Base-by-base conservation (phyloP, 2,329 filamentous ascomycete genomes). In the Xylariaceae sp. region DNA sequence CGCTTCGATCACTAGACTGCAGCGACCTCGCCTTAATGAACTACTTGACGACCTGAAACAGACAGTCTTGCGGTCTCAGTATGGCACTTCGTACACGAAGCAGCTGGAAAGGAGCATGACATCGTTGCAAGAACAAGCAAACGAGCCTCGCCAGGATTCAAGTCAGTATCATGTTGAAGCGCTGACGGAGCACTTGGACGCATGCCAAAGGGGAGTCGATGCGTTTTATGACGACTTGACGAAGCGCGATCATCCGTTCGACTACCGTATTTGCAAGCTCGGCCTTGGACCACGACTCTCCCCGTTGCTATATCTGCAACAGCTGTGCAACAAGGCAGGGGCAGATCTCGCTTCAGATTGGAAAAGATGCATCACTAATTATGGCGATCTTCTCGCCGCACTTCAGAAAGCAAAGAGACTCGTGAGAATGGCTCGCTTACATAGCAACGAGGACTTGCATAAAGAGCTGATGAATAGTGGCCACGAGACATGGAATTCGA, bases 51-150 rank as follows among this genome's bases (percentile, higher is more conserved):
- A 1, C 37, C 42, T 61, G 3, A 47, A 11, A 45, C 45, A 47
- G 3, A 58, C 11, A 8, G 23, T 2, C 34, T 6, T 23, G 49
- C 44, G 37, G 35, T 56, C 55, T 42, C 56, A 11, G 6, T 56
- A 56, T 30, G 35, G 47, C 49, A 3, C 1, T 4, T 58, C 59
- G 7, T 61, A 61, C 51, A 51, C 58, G 11, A n/a, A 53, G 9
- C 44, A 51, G 11, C 59, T 61, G 39, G 8, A 18, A 3, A 9
- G 23, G 4, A 61, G 59, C 44, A 58, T 61, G 59, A 35, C 3
- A 58, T 56, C 56, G 39, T 8, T 58, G 47, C 48, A 51, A 53
- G 35, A 11, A 44, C 56, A 52, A 7, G 9, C 45, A 44, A 51
- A 0, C 9, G 23, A 30, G 17, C 23, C 1, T 47, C 8, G 44